Conservation (phyloP, 805 yeast genomes). For the Candida nonsorbophila region DNA sequence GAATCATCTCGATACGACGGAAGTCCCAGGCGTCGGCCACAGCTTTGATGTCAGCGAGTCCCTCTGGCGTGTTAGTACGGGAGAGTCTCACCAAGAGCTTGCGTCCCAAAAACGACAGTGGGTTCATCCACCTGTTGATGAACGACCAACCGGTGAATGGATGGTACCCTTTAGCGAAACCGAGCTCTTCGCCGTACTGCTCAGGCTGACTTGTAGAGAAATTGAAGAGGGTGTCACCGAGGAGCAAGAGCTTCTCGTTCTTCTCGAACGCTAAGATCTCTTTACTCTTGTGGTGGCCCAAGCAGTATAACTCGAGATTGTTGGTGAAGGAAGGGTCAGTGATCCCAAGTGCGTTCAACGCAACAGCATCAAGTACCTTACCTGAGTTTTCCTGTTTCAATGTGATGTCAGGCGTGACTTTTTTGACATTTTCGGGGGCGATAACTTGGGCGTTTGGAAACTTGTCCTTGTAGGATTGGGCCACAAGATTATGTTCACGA, state of each 20-base stretch:
- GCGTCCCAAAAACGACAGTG: no score
- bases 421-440: constrained; percentile 39
- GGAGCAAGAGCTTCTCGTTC: constrained; percentile 43
- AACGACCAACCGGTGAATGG: constrained; percentile 44
- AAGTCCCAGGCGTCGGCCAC: no score
- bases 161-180: constrained; percentile 34
- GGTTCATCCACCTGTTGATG: constrained; percentile 30
- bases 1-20: no score
- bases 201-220: constrained; percentile 31
- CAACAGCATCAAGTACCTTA: constrained; percentile 7
- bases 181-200: constrained; percentile 38
- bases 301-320: constrained; percentile 48
- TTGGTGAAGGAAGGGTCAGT: constrained; percentile 29
- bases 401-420: constrained; percentile 34
- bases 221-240: constrained; percentile 60
- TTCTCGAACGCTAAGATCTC: constrained; percentile 51
- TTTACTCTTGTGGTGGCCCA: constrained; percentile 50
- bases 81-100: no score
- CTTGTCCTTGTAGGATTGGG: constrained; percentile 42
- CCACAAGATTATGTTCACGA: constrained; percentile 57
- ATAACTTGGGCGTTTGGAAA: constrained; percentile 48
- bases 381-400: constrained; percentile 31
- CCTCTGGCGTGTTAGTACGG: no score
- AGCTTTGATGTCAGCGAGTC: no score
- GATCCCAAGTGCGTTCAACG: constrained; percentile 5